phyloP scores from a whole-genome alignment of 1,284 basidiomycete genomes.

The Anthracocystis panici-leucophaei region DNA sequence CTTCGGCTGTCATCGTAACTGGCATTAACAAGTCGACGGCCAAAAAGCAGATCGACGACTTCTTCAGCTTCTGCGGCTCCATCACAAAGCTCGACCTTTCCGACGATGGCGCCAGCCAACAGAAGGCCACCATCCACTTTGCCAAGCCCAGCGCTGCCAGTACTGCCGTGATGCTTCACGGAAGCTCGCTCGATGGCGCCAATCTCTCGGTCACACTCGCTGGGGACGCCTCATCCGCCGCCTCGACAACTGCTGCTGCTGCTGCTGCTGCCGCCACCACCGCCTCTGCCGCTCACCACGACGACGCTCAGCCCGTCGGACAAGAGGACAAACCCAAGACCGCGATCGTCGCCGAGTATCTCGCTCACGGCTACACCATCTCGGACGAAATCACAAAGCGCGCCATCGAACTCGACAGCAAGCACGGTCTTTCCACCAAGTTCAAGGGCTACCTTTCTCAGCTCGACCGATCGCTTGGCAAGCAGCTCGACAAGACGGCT shows the following conservation, averaged over 20 bases:
- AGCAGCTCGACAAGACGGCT: conserved; percentile 45
- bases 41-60: conserved; percentile 59
- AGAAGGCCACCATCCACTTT: conserved; percentile 46
- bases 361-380: conserved; percentile 62
- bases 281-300: conserved; percentile 8
- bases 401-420: conserved; percentile 63
- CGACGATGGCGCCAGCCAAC: conserved; percentile 34
- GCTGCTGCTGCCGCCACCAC: conserved; percentile 18
- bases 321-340: conserved; percentile 65
- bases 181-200: conserved; percentile 58
- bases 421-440: conserved; percentile 58
- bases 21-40: conserved; percentile 51
- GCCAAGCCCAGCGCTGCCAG: conserved; percentile 51
- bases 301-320: conserved; percentile 40
- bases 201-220: conserved; percentile 45
- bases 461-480: conserved; percentile 58
- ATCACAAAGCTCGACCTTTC: conserved; percentile 45
- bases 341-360: conserved; percentile 61
- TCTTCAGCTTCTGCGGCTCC: conserved; percentile 64
- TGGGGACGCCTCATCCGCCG: conserved; percentile 16
- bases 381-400: conserved; percentile 60
- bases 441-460: conserved; percentile 58
- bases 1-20: conserved; percentile 47
- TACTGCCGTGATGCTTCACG: conserved; percentile 61
- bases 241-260: conserved; percentile 19